Percentiles rank a stretch among this genome's conserved stretches.
These are phyloP conservation scores for Xerocomellus amylosporus DNA, from an alignment of 768 basidiomycete genomes.

Conservation along the genomic window DNA sequence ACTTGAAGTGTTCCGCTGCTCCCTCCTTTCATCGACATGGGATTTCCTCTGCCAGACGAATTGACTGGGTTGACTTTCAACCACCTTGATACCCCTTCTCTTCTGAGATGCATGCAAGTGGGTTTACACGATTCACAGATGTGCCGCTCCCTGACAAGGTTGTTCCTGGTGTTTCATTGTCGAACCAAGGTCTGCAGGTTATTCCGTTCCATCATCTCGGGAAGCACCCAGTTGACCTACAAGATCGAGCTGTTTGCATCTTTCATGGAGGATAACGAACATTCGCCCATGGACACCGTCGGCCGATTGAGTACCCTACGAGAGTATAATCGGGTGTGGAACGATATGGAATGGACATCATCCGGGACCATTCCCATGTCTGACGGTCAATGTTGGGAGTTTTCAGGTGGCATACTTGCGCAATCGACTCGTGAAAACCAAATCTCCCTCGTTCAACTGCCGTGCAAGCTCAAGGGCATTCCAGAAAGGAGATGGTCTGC, in stretches of 20 bases:
- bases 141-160: background rate
- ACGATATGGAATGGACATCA: constrained; percentile 22
- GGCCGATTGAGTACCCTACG: constrained; percentile 27
- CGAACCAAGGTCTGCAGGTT: constrained; percentile 29
- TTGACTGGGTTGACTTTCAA: constrained; percentile 23
- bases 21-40: constrained; percentile 4
- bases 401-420: constrained; percentile 35
- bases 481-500: constrained; percentile 27
- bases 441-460: constrained; percentile 27
- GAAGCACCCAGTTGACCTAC: constrained; percentile 28
- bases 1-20: background rate
- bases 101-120: constrained; percentile 29
- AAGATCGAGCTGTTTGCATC: constrained; percentile 30
- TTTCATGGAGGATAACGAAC: constrained; percentile 25
- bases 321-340: constrained; percentile 30
- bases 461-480: constrained; percentile 32
- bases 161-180: background rate
- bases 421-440: constrained; percentile 21
- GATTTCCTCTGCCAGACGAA: constrained; percentile 31
- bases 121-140: background rate
- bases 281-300: constrained; percentile 17
- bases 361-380: constrained; percentile 12
- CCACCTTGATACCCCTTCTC: constrained; percentile 29
- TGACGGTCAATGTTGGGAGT: constrained; percentile 32
- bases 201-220: constrained; percentile 28